Base-by-base conservation (phyloP, 2,329 filamentous ascomycete genomes). In the Fusarium denticulatum region DNA sequence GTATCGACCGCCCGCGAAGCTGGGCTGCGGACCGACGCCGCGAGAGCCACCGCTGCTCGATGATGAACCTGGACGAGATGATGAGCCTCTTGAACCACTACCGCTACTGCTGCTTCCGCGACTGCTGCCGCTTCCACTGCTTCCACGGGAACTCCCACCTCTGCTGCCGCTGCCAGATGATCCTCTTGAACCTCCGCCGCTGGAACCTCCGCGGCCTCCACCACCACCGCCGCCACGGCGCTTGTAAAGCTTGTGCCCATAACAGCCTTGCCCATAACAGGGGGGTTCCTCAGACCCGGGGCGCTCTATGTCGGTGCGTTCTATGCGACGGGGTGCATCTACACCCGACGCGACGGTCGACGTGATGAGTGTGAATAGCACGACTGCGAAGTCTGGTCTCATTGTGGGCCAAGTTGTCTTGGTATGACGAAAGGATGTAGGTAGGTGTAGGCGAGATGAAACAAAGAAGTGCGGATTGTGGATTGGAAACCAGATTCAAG, bases 1-100 rank as follows among this genome's bases (percentile, higher is more conserved):
- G 80, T 87, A 93, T 58, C 79, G 76, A 13, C 91, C 91, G 42
- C 90, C 89, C 49, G 90, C 91, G 76, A 88, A 94, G 2, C 78
- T 69, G 7, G 89, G 90, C 22, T 83, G 76, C 2, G 87, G 82
- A 22, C 92, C 91, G 58, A 87, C 88, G 66, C 92, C 91, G 9
- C 82, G 85, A 7, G 91, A 91, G 18, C 43, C 55, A 34, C 68
- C 52, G 57, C 49, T 40, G 22, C 60, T 37, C 40, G 64, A 63
- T 45, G 64, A 62, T 52, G 72, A 61, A 75, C 61, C 70, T 72
- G 61, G 34, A 71, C 69, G 66, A 75, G 42, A 65, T 73, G 62
- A 73, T 75, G 71, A 73, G 71, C 69, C 47, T 72, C 57, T 64
- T 37, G 71, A 71, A 71, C 58, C 50, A 43, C 63, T 32, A 40